Base-by-base conservation (phyloP, 129 eudicot genomes). In the Centrapalus pauciflorus region DNA sequence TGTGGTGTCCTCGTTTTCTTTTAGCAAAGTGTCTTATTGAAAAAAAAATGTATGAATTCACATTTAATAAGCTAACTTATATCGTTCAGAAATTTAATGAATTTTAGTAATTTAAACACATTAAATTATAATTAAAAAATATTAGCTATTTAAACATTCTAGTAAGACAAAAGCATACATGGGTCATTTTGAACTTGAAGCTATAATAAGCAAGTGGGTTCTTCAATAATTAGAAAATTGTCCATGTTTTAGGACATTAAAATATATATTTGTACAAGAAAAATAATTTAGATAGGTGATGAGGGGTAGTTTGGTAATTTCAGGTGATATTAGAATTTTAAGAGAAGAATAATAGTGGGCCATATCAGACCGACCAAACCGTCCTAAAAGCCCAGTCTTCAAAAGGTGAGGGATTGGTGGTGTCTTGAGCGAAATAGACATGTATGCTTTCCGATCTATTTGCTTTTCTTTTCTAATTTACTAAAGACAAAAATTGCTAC, bases 291-390 rank as follows among this genome's bases (percentile, higher is more conserved):
- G 62, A 41, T 23, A 21, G 20, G 14, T 65, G 41, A 16, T 58
- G 23, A 65, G 35, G 61, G 74, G 45, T 66, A 66, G 0, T 45
- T 59, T 57, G 55, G 79, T 75, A 58, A 74, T 65, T 21, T 74
- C 0, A 16, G 11, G 8, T 64, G 21, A 4, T 59, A 74, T 23
- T 40, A 33, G 67, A 10, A 49, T 46, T 75, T 65, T 21, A 65
- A 65, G 67, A 55, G 60, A 74, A 65, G 29, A 73, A 48, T n/a
- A n/a, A n/a, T n/a, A 46, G 74, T 61, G 79, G 79, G 74, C 23
- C 79, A 24, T 54, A 46, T 34, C 43, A 35, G 35, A 57, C 79
- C 79, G 79, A 75, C 79, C 79, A 75, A 66, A 75, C 79, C 79
- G 79, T 61, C 79, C 79, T 66, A 57, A 74, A 74, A 50, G 41